A percentile compares a stretch with the other conserved stretches of the same genome.
Evolutionary conservation across 805 yeast genomes (phyloP).

Genomic region (Sugiyamaella boreocaroliniensis): DNA sequence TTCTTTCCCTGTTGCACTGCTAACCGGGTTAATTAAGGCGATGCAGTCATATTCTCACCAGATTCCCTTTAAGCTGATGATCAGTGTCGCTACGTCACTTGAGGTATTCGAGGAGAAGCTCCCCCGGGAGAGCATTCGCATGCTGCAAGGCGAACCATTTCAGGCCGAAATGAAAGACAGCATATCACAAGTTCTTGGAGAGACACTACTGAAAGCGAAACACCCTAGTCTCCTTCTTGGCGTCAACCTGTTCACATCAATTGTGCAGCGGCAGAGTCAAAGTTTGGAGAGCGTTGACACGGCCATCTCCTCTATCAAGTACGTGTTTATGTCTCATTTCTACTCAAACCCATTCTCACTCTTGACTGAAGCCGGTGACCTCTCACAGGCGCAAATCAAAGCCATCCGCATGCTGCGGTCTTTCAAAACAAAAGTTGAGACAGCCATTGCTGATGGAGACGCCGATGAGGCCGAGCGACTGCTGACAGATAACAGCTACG

Average conservation of each 20-base stretch:
- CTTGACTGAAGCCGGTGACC: background rate
- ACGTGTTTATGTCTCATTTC: slow-evolving; percentile 31
- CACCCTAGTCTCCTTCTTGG: slow-evolving; percentile 16
- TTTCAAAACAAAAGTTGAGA: slow-evolving; percentile 25
- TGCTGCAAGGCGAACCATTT: slow-evolving; percentile 24
- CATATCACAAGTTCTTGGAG: slow-evolving; percentile 13
- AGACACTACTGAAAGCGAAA: slow-evolving; percentile 14
- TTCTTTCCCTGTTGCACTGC: slow-evolving; percentile 28
- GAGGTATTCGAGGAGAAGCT: slow-evolving; percentile 32
- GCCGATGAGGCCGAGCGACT: slow-evolving; percentile 12
- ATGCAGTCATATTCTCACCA: slow-evolving; percentile 28
- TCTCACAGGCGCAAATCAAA: slow-evolving; percentile 14
- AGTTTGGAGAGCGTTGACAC: slow-evolving; percentile 23
- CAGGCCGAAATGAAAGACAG: slow-evolving; percentile 21
- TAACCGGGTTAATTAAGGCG: slow-evolving; percentile 27
- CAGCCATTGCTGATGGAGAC: slow-evolving; percentile 8
- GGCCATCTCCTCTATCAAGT: slow-evolving; percentile 23
- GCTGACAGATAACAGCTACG: slow-evolving; percentile 19
- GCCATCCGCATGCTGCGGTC: slow-evolving; percentile 35
- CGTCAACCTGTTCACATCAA: slow-evolving; percentile 19
- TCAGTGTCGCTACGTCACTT: slow-evolving; percentile 33
- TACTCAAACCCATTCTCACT: slow-evolving; percentile 33
- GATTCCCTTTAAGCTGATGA: slow-evolving; percentile 30
- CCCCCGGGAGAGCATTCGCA: slow-evolving; percentile 23
- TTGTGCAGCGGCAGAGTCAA: slow-evolving; percentile 18